Percentiles rank a stretch among this genome's conserved stretches.
phyloP scores from a whole-genome alignment of 2,329 filamentous ascomycete genomes.

The Colletotrichum spinosum region DNA sequence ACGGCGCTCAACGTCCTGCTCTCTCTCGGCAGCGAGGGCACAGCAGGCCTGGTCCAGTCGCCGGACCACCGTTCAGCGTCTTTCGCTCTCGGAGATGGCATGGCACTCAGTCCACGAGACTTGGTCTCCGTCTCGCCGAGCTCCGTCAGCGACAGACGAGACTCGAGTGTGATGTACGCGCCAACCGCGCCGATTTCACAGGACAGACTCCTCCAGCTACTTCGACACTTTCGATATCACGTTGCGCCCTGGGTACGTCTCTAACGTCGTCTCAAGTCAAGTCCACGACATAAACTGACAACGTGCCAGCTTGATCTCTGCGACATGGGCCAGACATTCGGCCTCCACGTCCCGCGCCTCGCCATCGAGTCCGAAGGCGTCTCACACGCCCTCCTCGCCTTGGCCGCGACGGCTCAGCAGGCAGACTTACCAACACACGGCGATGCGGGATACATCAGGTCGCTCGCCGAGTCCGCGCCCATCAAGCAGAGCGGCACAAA shows the following conservation, averaged over 20 bases:
- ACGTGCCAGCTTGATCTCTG: conserved; percentile 53
- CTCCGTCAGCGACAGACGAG: not conserved
- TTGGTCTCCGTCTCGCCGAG: conserved; percentile 22
- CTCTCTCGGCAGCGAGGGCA: conserved; percentile 46
- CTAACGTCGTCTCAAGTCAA: not conserved
- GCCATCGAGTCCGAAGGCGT: conserved; percentile 42
- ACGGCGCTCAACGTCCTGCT: conserved; percentile 49
- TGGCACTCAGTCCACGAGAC: conserved; percentile 16
- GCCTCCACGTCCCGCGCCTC: conserved; percentile 49
- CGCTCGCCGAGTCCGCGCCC: conserved; percentile 8
- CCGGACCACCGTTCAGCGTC: conserved; percentile 2
- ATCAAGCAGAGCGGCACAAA: not conserved
- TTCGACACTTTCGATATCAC: conserved; percentile 58
- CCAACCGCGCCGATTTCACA: conserved; percentile 10
- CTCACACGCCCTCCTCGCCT: conserved; percentile 43
- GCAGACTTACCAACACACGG: not conserved
- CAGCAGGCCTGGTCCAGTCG: not conserved
- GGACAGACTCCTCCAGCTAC: conserved; percentile 43
- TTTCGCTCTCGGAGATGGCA: not conserved
- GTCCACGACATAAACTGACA: not conserved
- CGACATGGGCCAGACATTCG: conserved; percentile 54
- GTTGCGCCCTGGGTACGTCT: conserved; percentile 57
- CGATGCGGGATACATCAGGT: conserved; percentile 22
- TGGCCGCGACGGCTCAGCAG: conserved; percentile 29
- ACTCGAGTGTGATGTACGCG: not conserved